Evolutionary conservation across 306 rosid species (phyloP), one percentile per base, ranked within the genome.

Genomic region (Quercus robur): DNA sequence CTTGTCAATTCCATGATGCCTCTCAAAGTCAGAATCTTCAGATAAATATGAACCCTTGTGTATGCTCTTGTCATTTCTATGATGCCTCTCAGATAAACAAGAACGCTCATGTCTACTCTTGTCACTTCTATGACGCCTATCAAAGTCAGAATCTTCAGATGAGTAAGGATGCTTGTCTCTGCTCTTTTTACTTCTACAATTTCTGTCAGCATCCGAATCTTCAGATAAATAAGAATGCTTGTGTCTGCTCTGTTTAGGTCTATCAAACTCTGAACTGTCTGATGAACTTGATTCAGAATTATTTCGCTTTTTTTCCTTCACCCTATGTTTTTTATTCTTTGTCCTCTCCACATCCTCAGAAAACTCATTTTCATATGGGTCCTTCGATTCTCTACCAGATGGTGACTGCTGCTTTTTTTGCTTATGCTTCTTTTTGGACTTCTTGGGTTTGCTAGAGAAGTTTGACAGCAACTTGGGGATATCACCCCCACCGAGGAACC

Each of bases 391-490:
- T 23, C 77, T 81, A 78, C 74, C 12, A 21, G 77, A 33, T 21
- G 84, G 80, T 59, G 72, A 67, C 66, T 19, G 82, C 41, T 68
- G 52, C 79, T 12, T 83, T 84, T 90, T 88, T 83, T 59, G 92
- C 82, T 85, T 89, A 11, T 63, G 85, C 85, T 86, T 89, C 83
- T 87, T 91, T 71, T 78, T 38, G 5, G 81, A 85, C 86, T 92
- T 91, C 81, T 81, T 89, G 15, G 99, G 89, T 87, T 91, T 93
- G 86, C 81, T 84, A 68, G 97, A 79, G 63, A 93, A 86, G 82
- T 82, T 86, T 72, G 90, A 81, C 84, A 93, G 86, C 69, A 95
- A 81, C 70, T 87, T 90, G 2, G 99, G 97, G 80, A 95, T 86
- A 78, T 68, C 71, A 21, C 85, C 92, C 81, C 85, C 91, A 41